A percentile compares a stretch with the other conserved stretches of the same genome.
Conservation (phyloP, 305 asterid genomes). For the Salvia sclarea region DNA sequence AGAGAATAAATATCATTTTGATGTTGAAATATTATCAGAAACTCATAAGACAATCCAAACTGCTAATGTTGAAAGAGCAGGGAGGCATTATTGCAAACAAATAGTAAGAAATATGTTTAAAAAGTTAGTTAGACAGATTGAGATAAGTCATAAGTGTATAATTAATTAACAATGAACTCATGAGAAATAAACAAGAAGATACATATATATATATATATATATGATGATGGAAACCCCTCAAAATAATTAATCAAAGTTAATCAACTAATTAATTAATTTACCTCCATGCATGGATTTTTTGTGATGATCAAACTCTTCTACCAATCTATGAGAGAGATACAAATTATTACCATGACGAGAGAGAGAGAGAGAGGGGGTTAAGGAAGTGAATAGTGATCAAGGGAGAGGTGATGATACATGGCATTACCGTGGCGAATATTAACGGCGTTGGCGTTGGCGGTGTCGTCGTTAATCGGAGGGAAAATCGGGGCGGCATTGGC, state of each 20-base stretch:
- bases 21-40: neutral
- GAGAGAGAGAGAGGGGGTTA: neutral
- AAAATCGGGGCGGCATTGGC: slow-evolving; percentile 51
- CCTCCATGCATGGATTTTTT: slow-evolving; percentile 12
- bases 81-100: neutral
- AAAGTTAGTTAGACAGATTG: neutral
- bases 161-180: neutral
- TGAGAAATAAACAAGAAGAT: neutral
- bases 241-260: neutral
- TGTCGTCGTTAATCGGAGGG: slow-evolving; percentile 50
- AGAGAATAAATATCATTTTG: neutral
- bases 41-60: too few species aligned
- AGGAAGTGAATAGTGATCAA: slow-evolving; percentile 36
- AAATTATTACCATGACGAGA: neutral
- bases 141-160: neutral
- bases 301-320: neutral
- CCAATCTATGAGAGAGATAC: neutral
- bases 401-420: slow-evolving; percentile 58
- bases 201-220: too few species aligned
- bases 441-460: slow-evolving; percentile 20
- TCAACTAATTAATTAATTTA: slow-evolving; percentile 1
- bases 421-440: slow-evolving; percentile 42
- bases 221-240: slow-evolving; percentile 1
- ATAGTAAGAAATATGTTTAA: neutral
- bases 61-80: too few species aligned